A percentile compares a stretch with the other conserved stretches of the same genome.
These are phyloP conservation scores for Candida succiphila DNA, from an alignment of 805 yeast genomes.

Conservation along the genomic window DNA sequence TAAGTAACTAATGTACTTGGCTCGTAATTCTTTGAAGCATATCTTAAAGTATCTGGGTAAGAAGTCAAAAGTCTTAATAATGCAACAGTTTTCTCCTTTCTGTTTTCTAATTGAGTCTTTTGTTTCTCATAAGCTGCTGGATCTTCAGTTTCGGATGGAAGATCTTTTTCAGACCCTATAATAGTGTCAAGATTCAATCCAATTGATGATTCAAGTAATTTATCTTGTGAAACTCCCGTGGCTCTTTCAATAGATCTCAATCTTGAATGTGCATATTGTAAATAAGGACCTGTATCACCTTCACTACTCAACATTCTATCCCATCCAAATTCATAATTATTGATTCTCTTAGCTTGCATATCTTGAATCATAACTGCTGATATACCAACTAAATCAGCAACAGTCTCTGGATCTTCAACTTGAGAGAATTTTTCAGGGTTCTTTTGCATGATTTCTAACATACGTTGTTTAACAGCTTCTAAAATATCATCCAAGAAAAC, in stretches of 20 bases:
- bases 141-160: conserved; percentile 13
- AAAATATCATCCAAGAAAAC: conserved; percentile 93
- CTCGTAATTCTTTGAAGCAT: conserved; percentile 76
- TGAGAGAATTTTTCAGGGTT: conserved; percentile 87
- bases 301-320: conserved; percentile 96
- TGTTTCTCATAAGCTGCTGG: conserved; percentile 20
- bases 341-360: conserved; percentile 94
- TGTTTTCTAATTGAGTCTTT: conserved; percentile 18
- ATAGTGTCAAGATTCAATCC: conserved; percentile 19
- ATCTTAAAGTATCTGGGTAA: conserved; percentile 83
- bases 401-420: conserved; percentile 86
- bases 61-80: conserved; percentile 74
- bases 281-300: conserved; percentile 98
- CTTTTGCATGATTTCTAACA: conserved; percentile 94
- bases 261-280: conserved; percentile 97
- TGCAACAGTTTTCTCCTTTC: conserved; percentile 28
- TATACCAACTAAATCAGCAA: conserved; percentile 93
- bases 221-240: conserved; percentile 36
- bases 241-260: conserved; percentile 90
- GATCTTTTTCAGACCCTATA: conserved; percentile 16
- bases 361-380: conserved; percentile 99
- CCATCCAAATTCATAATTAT: conserved; percentile 96
- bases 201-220: conserved; percentile 18
- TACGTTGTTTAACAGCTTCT: conserved; percentile 85
- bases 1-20: conserved; percentile 93